phyloP scores from a whole-genome alignment of 768 basidiomycete genomes.

The Trametes coccinea region DNA sequence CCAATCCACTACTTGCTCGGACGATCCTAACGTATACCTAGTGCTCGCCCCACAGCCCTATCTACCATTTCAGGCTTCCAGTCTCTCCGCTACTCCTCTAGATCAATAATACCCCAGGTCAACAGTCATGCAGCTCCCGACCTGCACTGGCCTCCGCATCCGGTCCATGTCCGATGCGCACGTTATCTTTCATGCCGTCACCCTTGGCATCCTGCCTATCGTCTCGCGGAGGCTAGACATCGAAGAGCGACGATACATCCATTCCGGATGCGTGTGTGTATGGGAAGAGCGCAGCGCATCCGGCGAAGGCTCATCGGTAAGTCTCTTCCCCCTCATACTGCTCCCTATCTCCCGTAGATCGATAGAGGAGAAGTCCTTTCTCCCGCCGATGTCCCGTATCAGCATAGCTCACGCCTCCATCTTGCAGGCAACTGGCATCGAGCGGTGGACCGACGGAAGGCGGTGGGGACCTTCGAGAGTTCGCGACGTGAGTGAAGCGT shows the following conservation, averaged over 20 bases:
- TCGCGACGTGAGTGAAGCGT: slow-evolving; percentile 54
- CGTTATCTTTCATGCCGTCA: slow-evolving; percentile 73
- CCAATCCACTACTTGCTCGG: not conserved
- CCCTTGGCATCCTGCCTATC: slow-evolving; percentile 57
- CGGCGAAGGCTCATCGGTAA: slow-evolving; percentile 64
- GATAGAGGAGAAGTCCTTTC: not conserved
- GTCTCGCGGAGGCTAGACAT: slow-evolving; percentile 72
- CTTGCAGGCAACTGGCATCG: slow-evolving; percentile 53
- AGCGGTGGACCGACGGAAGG: slow-evolving; percentile 74
- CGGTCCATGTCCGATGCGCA: slow-evolving; percentile 68
- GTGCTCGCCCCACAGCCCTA: not conserved
- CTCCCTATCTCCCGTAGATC: slow-evolving; percentile 16
- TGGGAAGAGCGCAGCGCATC: slow-evolving; percentile 81
- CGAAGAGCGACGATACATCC: slow-evolving; percentile 69
- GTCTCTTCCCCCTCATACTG: slow-evolving; percentile 27
- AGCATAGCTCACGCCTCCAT: not conserved
- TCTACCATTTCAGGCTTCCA: not conserved
- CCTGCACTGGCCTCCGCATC: slow-evolving; percentile 64
- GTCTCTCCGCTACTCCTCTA: not conserved
- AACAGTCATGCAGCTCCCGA: slow-evolving; percentile 54
- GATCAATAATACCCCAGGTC: not conserved
- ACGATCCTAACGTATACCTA: too few relatives aligned
- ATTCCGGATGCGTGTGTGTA: slow-evolving; percentile 72
- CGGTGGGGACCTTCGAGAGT: slow-evolving; percentile 81
- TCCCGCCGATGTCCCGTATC: not conserved